Evolutionary conservation across 2,329 filamentous ascomycete species (phyloP).

Genomic region (Aspergillus spinulosporus): DNA sequence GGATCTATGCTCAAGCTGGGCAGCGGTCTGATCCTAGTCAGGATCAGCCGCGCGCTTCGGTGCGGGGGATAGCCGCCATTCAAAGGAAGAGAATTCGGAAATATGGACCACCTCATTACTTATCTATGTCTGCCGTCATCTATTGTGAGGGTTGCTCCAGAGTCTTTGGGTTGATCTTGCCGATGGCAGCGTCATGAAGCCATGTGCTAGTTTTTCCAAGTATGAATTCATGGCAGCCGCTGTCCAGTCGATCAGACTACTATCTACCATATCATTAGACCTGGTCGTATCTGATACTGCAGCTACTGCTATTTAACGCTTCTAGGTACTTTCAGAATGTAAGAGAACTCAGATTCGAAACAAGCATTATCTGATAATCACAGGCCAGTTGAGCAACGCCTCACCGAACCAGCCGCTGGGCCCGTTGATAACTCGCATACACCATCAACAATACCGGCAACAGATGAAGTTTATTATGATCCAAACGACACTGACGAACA

Average conservation of each 20-base stretch:
- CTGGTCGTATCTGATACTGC: too few species aligned
- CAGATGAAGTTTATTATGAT: not conserved
- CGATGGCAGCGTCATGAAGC: constrained; percentile 2
- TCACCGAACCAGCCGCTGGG: not conserved
- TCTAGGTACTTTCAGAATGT: constrained; percentile 6
- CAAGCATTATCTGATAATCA: constrained; percentile 3
- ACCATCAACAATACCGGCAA: constrained; percentile 6
- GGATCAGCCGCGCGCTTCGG: constrained; percentile 14
- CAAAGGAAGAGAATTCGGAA: not conserved
- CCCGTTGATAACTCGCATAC: constrained; percentile 6
- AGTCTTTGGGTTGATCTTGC: not conserved
- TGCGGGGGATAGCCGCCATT: constrained; percentile 1
- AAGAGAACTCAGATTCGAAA: not conserved
- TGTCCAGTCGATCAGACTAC: not conserved
- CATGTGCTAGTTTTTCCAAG: too few species aligned
- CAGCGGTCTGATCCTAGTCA: constrained; percentile 5
- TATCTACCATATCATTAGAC: too few species aligned
- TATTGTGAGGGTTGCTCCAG: not conserved
- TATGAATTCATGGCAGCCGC: not conserved
- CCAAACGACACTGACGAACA: constrained; percentile 3
- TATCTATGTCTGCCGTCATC: not conserved
- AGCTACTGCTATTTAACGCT: not conserved
- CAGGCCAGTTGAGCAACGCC: constrained; percentile 11
- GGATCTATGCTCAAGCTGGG: not conserved
- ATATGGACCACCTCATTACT: too few species aligned